Percentiles rank a stretch among this genome's conserved stretches.
Evolutionary conservation across 169 alveolate genomes (phyloP).

Genomic region (Plasmodium inui): DNA sequence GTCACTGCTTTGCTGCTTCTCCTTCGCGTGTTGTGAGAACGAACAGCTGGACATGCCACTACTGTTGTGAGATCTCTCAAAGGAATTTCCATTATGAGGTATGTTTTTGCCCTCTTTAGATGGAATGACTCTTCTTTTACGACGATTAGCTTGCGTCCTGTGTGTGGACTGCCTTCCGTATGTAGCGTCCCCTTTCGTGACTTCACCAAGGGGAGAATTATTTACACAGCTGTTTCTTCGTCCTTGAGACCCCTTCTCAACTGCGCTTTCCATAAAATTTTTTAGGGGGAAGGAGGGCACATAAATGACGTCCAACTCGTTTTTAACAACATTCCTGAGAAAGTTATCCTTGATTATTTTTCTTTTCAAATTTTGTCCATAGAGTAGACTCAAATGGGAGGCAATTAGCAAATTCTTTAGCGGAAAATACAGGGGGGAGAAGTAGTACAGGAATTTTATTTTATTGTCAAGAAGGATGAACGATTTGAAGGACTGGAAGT

Average conservation of each 20-base stretch:
- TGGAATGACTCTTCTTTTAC: background rate
- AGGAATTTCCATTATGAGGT: background rate
- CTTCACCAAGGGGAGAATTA: background rate
- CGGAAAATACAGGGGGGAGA: conserved; percentile 56
- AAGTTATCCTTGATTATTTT: conserved; percentile 7
- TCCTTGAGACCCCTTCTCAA: background rate
- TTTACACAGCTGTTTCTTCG: background rate
- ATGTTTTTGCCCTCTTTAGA: background rate
- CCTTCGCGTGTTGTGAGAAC: background rate
- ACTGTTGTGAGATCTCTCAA: background rate
- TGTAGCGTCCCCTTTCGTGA: background rate
- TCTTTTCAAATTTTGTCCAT: background rate
- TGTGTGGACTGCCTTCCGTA: background rate
- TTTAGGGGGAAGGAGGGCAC: conserved; percentile 3
- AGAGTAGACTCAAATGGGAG: conserved; percentile 38
- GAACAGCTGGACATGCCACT: background rate
- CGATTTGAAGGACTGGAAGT: conserved; percentile 25
- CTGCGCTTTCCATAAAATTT: conserved; percentile 7
- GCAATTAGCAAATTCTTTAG: conserved; percentile 30
- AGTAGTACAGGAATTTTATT: conserved; percentile 44
- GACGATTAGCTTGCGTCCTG: background rate
- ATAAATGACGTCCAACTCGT: conserved; percentile 51
- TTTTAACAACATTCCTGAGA: conserved; percentile 37
- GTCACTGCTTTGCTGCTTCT: background rate
- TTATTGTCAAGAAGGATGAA: conserved; percentile 22